Evolutionary conservation across 441 rosid species (phyloP).

Genomic region (Mallotus japonicus): DNA sequence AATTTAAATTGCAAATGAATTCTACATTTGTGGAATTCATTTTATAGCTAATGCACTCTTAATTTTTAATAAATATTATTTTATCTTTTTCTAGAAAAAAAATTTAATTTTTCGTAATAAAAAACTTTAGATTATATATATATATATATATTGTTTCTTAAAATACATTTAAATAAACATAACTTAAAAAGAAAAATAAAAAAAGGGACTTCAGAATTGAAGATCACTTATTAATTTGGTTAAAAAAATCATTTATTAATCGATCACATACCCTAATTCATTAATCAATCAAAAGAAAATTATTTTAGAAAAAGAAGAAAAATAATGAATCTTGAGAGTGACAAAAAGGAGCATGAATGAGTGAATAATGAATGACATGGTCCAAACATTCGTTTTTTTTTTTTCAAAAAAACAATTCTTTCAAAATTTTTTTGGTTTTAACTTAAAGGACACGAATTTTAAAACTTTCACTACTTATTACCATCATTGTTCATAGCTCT

Average conservation of each 20-base stretch:
- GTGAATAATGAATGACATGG: not conserved
- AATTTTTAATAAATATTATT: too few relatives aligned
- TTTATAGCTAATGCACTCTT: too few relatives aligned
- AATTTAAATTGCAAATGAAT: too few relatives aligned
- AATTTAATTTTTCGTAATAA: too few relatives aligned
- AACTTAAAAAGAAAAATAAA: not conserved
- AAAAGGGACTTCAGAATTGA: not conserved
- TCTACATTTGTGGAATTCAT: too few relatives aligned
- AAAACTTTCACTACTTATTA: conserved; percentile 8
- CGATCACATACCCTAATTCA: not conserved
- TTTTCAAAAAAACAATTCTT: not conserved
- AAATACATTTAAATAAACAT: too few relatives aligned
- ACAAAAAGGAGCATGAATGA: not conserved
- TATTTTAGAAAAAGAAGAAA: not conserved
- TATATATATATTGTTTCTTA: too few relatives aligned
- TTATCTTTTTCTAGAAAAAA: too few relatives aligned
- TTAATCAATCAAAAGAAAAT: too few relatives aligned
- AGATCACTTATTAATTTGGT: not conserved
- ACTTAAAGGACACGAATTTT: conserved; percentile 20
- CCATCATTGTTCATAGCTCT: conserved; percentile 2
- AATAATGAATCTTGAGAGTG: not conserved
- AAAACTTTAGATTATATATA: too few relatives aligned
- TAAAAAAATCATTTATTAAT: conserved; percentile 7
- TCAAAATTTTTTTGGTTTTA: not conserved
- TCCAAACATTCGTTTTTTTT: conserved; percentile 3